Percentiles rank a stretch among this genome's conserved stretches.
Evolutionary conservation across 352 stramenopile species (phyloP).

Genomic region (Globisporangium echinulatum): DNA sequence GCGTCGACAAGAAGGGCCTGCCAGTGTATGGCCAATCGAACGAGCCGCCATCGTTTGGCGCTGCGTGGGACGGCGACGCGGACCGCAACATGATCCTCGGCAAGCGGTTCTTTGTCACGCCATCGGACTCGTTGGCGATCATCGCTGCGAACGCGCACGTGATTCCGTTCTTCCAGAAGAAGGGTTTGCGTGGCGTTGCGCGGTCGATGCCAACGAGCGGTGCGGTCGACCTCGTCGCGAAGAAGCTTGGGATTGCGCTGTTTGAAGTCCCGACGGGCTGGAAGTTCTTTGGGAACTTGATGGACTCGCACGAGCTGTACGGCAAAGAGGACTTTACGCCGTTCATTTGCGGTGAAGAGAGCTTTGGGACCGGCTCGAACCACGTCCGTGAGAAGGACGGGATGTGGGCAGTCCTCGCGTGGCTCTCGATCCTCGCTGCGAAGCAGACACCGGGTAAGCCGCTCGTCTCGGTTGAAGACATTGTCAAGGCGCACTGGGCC

Average conservation of each 20-base stretch:
- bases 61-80: conserved; percentile 97
- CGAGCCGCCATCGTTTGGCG: conserved; percentile 85
- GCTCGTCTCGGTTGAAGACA: conserved; percentile 94
- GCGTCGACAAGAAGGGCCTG: conserved; percentile 82
- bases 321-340: conserved; percentile 96
- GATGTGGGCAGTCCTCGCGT: conserved; percentile 97
- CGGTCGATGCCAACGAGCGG: conserved; percentile 98
- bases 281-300: conserved; percentile 99
- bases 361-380: conserved; percentile 98
- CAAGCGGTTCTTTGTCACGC: conserved; percentile 97
- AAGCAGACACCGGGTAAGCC: conserved; percentile 82
- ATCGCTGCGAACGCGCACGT: conserved; percentile 96
- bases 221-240: conserved; percentile 95
- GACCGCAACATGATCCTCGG: conserved; percentile 99
- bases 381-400: conserved; percentile 99
- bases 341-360: conserved; percentile 99
- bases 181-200: conserved; percentile 92
- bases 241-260: conserved; percentile 91
- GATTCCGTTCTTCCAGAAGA: conserved; percentile 96
- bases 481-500: conserved; percentile 95
- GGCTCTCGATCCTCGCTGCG: conserved; percentile 97
- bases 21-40: conserved; percentile 73
- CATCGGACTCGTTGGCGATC: conserved; percentile 97
- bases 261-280: conserved; percentile 99
- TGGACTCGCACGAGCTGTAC: conserved; percentile 96